These are phyloP conservation scores for Geopyxis carbonaria DNA, from an alignment of 495 filamentous ascomycete genomes.

Conservation along the genomic window DNA sequence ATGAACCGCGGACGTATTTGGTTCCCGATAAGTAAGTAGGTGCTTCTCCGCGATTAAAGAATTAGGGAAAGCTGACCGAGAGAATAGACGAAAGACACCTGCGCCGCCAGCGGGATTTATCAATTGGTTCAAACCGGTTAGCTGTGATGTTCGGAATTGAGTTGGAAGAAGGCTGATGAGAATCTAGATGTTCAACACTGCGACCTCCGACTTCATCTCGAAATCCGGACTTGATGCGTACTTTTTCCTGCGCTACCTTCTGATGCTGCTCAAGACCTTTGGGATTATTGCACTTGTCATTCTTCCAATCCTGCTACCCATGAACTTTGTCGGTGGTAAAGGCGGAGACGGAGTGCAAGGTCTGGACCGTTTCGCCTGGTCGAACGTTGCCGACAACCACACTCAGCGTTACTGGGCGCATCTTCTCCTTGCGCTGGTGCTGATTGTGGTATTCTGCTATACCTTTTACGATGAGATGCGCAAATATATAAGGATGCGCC, in stretches of 20 bases:
- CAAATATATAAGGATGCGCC: conserved; percentile 85
- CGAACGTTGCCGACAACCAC: conserved; percentile 61
- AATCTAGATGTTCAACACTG: conserved; percentile 51
- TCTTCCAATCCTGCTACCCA: conserved; percentile 67
- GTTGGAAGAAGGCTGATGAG: not conserved
- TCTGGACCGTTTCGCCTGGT: conserved; percentile 69
- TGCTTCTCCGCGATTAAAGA: not conserved
- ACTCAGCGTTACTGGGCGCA: conserved; percentile 77
- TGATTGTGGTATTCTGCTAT: conserved; percentile 68
- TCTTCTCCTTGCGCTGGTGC: conserved; percentile 59
- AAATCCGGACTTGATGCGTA: conserved; percentile 96
- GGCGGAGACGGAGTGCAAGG: conserved; percentile 45
- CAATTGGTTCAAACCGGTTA: conserved; percentile 24
- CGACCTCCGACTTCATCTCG: conserved; percentile 59
- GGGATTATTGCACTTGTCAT: conserved; percentile 61
- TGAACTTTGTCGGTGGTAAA: conserved; percentile 62
- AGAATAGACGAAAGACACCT: conserved; percentile 20
- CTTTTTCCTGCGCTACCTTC: conserved; percentile 90
- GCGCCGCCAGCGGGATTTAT: conserved; percentile 16
- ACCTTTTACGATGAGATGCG: conserved; percentile 76
- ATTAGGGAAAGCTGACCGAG: not conserved
- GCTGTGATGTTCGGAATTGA: too few relatives aligned
- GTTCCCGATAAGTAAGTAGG: conserved; percentile 67
- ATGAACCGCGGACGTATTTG: conserved; percentile 83
- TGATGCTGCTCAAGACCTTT: conserved; percentile 86